Evolutionary conservation across 2,329 filamentous ascomycete genomes (phyloP).

Genomic region (Aspergillus pseudonomiae): DNA sequence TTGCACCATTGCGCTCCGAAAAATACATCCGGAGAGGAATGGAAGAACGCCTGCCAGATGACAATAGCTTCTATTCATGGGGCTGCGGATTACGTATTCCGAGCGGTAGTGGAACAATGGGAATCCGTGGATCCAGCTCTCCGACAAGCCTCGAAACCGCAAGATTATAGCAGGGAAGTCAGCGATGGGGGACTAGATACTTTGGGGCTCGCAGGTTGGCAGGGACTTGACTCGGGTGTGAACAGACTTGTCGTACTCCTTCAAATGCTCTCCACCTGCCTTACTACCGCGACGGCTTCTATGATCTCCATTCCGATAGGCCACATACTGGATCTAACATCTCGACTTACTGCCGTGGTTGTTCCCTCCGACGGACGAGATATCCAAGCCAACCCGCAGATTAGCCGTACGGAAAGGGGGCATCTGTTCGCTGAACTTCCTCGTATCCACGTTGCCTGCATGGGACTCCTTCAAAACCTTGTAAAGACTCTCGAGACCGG

Average conservation of each 20-base stretch:
- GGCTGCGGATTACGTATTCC: constrained; percentile 75
- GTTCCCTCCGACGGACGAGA: constrained; percentile 50
- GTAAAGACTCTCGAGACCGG: constrained; percentile 61
- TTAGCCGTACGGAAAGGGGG: constrained; percentile 79
- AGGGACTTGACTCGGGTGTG: constrained; percentile 71
- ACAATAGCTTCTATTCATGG: constrained; percentile 68
- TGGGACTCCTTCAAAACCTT: constrained; percentile 64
- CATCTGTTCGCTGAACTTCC: constrained; percentile 75
- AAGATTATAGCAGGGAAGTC: constrained; percentile 38
- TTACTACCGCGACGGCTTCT: constrained; percentile 66
- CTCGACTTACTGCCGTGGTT: constrained; percentile 69
- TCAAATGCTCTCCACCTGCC: constrained; percentile 63
- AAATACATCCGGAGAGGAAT: constrained; percentile 74
- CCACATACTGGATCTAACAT: constrained; percentile 67
- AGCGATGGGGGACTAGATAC: constrained; percentile 44
- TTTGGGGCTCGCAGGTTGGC: constrained; percentile 68
- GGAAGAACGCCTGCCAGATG: constrained; percentile 67
- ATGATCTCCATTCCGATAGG: constrained; percentile 70
- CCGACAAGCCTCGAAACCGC: constrained; percentile 36
- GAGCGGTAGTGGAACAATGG: constrained; percentile 80
- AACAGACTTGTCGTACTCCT: constrained; percentile 71
- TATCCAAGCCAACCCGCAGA: constrained; percentile 70
- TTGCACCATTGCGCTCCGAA: constrained; percentile 82
- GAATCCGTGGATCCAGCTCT: constrained; percentile 61
- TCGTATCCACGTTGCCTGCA: constrained; percentile 70